phyloP scores from a whole-genome alignment of 352 stramenopile species.

The Phytophthora fragariaefolia region DNA sequence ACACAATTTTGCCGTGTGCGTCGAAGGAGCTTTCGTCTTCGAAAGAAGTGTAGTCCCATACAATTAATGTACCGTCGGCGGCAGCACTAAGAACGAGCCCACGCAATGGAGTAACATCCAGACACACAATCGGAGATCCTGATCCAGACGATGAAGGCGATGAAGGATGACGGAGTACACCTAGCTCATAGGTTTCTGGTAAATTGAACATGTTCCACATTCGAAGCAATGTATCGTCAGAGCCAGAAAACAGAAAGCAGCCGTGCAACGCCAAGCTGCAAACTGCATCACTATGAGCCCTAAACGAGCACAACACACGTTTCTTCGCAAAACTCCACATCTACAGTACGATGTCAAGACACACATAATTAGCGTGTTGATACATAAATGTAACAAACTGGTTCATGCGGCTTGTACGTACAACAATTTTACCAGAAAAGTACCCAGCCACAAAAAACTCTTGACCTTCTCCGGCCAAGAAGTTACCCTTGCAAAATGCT shows the following conservation, averaged over 20 bases:
- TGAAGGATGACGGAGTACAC: slow-evolving; percentile 48
- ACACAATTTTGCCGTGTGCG: slow-evolving; percentile 55
- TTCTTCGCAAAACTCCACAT: slow-evolving; percentile 68
- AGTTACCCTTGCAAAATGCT: slow-evolving; percentile 57
- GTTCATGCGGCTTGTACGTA: slow-evolving; percentile 19
- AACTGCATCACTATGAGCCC: slow-evolving; percentile 60
- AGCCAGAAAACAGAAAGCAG: slow-evolving; percentile 82
- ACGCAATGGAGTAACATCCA: slow-evolving; percentile 48
- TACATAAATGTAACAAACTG: neutral
- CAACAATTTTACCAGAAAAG: slow-evolving; percentile 54
- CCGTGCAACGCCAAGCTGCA: slow-evolving; percentile 62
- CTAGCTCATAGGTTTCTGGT: slow-evolving; percentile 60
- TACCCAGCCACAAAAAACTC: slow-evolving; percentile 70
- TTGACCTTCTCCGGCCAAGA: slow-evolving; percentile 43
- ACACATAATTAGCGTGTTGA: neutral
- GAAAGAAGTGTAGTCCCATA: slow-evolving; percentile 66
- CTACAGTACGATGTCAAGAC: slow-evolving; percentile 22
- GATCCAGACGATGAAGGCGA: slow-evolving; percentile 43
- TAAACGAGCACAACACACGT: slow-evolving; percentile 49
- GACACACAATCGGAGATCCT: slow-evolving; percentile 53
- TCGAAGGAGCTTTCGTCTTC: slow-evolving; percentile 50
- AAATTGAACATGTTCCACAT: slow-evolving; percentile 75
- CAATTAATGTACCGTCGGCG: slow-evolving; percentile 59
- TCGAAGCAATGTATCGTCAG: slow-evolving; percentile 62
- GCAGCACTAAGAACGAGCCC: slow-evolving; percentile 56